Evolutionary conservation across 73 alveolate species (phyloP).

Genomic region (Symbiodinium pilosum): DNA sequence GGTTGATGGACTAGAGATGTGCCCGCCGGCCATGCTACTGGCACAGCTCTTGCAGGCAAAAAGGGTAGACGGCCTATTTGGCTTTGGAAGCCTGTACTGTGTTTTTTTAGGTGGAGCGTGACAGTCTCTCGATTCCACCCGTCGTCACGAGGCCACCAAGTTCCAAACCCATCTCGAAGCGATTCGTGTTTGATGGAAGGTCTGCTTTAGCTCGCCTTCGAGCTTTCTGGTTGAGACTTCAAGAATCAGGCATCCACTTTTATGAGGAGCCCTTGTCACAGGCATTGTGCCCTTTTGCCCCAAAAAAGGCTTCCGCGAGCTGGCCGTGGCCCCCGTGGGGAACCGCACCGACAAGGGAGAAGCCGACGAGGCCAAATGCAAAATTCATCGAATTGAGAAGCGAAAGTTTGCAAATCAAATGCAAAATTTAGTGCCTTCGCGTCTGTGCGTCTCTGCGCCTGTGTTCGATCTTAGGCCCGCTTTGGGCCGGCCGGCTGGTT

Average conservation of each 20-base stretch:
- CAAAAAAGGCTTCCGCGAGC: no score
- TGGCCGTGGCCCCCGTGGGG: no score
- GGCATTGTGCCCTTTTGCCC: no score
- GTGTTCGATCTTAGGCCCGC: no score
- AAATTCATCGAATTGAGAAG: not conserved
- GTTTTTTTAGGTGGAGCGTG: not conserved
- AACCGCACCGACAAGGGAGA: not conserved
- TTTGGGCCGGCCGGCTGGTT: not conserved
- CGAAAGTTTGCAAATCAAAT: no score
- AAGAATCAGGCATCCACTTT: not conserved
- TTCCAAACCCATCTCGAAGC: not conserved
- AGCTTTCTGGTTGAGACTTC: not conserved
- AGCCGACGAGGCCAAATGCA: not conserved
- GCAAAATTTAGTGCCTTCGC: no score
- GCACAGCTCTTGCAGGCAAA: not conserved
- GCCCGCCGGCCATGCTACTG: not conserved
- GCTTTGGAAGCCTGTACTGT: no score
- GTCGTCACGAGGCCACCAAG: not conserved
- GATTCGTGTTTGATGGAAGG: not conserved
- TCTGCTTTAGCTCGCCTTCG: not conserved
- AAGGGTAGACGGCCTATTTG: no score
- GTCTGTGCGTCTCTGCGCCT: no score
- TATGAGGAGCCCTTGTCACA: not conserved
- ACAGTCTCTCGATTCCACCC: not conserved
- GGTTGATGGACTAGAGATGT: conserved; percentile 4